Base-by-base conservation (phyloP, 176 grass and related monocot species). In the Guadua angustifolia region DNA sequence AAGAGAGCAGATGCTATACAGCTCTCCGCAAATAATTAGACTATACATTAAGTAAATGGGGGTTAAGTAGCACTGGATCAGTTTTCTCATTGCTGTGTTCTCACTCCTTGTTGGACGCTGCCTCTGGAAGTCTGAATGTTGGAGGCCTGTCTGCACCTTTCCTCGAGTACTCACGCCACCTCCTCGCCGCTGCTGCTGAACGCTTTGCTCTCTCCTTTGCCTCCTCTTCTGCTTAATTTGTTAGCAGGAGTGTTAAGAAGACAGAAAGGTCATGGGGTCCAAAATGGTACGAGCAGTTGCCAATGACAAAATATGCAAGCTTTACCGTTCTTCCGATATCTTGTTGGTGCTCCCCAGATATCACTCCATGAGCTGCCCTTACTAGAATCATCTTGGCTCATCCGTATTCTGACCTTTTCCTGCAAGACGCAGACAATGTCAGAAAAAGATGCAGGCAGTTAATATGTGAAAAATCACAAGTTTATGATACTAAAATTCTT, bases 121-220 rank as follows among this genome's bases (percentile, higher is more conserved):
- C 87, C 89, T 95, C 96, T 55, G 96, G 91, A 89, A 98, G 96
- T 76, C 92, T 94, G 79, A 89, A 90, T 21, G 88, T 88, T 0
- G 96, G 91, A 46, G 83, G 89, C 83, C 72, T 89, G 85, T 95
- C 96, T 1, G 87, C 70, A 8, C 96, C 91, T 90, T 86, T 98
- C 79, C 93, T 98, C 2, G 96, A 98, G 90, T 92, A 98, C 77
- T 98, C 96, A 83, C 96, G 89, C 96, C 96, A 98, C 73, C 93
- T 93, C 84, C 93, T 85, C 7, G 96, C 89, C 5, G 96, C 96
- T 8, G 79, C 93, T 1, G 96, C 96, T 24, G 96, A 87, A 81
- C 88, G 81, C 69, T 94, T 98, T 12, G 89, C 80, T 71, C 93
- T 93, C 57, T 95, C 93, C 80, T 94, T 98, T 73, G 81, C 66